Percentiles rank a stretch among this genome's conserved stretches.
Evolutionary conservation across 768 basidiomycete species (phyloP).

Genomic region (Termitomyces sp.): DNA sequence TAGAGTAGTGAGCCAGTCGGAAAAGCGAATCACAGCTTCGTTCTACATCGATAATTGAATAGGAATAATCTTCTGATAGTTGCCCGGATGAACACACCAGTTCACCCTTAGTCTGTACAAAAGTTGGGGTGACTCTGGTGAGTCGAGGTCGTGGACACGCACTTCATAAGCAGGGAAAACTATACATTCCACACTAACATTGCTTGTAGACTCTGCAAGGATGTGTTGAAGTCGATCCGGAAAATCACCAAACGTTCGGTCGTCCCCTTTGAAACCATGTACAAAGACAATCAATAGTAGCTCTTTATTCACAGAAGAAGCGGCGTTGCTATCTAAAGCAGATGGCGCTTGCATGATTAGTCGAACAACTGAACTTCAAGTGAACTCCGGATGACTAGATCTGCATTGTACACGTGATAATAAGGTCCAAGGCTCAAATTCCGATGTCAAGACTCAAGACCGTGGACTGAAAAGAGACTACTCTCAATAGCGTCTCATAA

Average conservation of each 20-base stretch:
- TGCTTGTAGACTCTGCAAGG: slow-evolving; percentile 55
- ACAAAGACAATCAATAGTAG: slow-evolving; percentile 68
- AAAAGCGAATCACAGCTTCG: slow-evolving; percentile 78
- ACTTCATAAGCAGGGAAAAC: slow-evolving; percentile 91
- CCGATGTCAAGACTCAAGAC: too few species aligned
- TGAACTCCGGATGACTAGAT: too few species aligned
- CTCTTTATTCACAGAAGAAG: slow-evolving; percentile 23
- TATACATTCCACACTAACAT: slow-evolving; percentile 60
- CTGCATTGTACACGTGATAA: not conserved
- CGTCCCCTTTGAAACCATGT: slow-evolving; percentile 64
- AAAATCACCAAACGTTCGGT: slow-evolving; percentile 72
- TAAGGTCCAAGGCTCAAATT: too few species aligned
- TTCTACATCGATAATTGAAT: slow-evolving; percentile 34
- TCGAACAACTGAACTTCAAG: too few species aligned
- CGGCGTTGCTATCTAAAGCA: not conserved
- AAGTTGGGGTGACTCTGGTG: not conserved
- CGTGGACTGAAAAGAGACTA: too few species aligned
- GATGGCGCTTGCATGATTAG: not conserved
- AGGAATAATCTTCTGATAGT: not conserved
- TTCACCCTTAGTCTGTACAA: slow-evolving; percentile 76
- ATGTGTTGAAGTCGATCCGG: slow-evolving; percentile 77
- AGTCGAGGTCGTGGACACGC: slow-evolving; percentile 9
- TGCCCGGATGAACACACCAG: slow-evolving; percentile 45
- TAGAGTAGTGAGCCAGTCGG: slow-evolving; percentile 89
- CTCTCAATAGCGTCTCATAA: too few species aligned